These are phyloP conservation scores for Limonium bicolor DNA, from an alignment of 148 eudicot species.

Conservation along the genomic window DNA sequence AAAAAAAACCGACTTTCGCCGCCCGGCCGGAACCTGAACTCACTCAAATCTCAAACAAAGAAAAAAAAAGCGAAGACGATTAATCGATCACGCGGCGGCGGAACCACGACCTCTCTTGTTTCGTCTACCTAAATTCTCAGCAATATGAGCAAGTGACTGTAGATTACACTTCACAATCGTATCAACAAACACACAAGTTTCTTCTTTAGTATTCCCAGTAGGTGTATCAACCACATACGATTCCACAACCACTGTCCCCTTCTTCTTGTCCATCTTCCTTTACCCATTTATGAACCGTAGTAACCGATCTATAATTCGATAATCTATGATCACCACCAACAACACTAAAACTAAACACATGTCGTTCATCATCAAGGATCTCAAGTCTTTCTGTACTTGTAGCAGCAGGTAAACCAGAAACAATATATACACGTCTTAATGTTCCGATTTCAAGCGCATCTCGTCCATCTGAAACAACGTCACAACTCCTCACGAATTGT, in stretches of 20 bases:
- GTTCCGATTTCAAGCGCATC: slow-evolving; percentile 37
- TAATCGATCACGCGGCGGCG: too few species aligned
- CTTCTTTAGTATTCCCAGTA: slow-evolving; percentile 49
- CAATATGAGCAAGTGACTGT: slow-evolving; percentile 57
- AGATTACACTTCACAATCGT: slow-evolving; percentile 64
- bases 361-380: slow-evolving; percentile 58
- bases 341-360: slow-evolving; percentile 58
- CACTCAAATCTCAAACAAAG: too few species aligned
- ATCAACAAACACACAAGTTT: slow-evolving; percentile 53
- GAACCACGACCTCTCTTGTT: too few species aligned
- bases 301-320: slow-evolving; percentile 50
- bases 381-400: slow-evolving; percentile 54
- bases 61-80: too few species aligned
- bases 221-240: slow-evolving; percentile 63
- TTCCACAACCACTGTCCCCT: slow-evolving; percentile 43
- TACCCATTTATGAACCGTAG: slow-evolving; percentile 30
- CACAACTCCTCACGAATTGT: slow-evolving; percentile 72
- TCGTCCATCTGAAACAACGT: slow-evolving; percentile 42
- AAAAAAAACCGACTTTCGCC: too few species aligned
- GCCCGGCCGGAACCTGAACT: too few species aligned
- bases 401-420: slow-evolving; percentile 71
- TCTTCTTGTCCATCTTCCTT: slow-evolving; percentile 14
- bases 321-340: slow-evolving; percentile 71
- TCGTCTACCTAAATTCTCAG: slow-evolving; percentile 21
- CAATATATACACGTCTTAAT: slow-evolving; percentile 45